Conservation (phyloP, 2,329 filamentous ascomycete species). For the Colletotrichum tamarilloi region DNA sequence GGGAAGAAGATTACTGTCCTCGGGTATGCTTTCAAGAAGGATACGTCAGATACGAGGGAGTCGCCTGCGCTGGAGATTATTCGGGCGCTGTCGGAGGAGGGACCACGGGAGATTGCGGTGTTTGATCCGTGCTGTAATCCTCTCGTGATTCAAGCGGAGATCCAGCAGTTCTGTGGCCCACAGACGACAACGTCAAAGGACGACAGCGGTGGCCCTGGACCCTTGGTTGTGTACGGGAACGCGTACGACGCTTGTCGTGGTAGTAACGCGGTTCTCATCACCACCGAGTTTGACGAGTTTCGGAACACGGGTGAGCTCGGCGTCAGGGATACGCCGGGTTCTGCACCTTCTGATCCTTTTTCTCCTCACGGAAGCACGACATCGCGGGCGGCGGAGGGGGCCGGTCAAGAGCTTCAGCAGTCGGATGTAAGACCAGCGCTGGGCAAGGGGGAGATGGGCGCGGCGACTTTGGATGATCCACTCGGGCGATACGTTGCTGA, state of each 20-base stretch:
- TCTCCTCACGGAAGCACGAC: slow-evolving; percentile 43
- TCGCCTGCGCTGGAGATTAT: slow-evolving; percentile 76
- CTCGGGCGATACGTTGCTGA: slow-evolving; percentile 56
- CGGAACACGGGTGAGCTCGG: slow-evolving; percentile 47
- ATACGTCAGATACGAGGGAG: slow-evolving; percentile 80
- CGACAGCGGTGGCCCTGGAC: slow-evolving; percentile 50
- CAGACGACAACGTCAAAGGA: slow-evolving; percentile 41
- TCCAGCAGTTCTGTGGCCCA: slow-evolving; percentile 53
- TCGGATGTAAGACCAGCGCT: slow-evolving; percentile 58
- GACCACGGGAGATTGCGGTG: slow-evolving; percentile 72
- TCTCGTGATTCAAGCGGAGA: slow-evolving; percentile 60
- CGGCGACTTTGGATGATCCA: slow-evolving; percentile 51
- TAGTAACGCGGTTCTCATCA: slow-evolving; percentile 63
- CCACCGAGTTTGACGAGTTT: slow-evolving; percentile 68
- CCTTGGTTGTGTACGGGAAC: slow-evolving; percentile 59
- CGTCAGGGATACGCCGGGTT: slow-evolving; percentile 14
- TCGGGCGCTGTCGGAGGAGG: slow-evolving; percentile 72
- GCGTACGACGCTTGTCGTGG: slow-evolving; percentile 59
- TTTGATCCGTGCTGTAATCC: slow-evolving; percentile 74
- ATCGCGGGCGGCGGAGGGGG: slow-evolving; percentile 37
- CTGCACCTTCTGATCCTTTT: too few species aligned
- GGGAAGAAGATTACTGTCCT: slow-evolving; percentile 79
- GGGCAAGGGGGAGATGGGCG: slow-evolving; percentile 33
- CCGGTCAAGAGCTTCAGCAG: slow-evolving; percentile 46
- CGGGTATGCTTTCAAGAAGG: slow-evolving; percentile 84